Base-by-base conservation (phyloP, 805 yeast species). In the Lipomyces sp. region DNA sequence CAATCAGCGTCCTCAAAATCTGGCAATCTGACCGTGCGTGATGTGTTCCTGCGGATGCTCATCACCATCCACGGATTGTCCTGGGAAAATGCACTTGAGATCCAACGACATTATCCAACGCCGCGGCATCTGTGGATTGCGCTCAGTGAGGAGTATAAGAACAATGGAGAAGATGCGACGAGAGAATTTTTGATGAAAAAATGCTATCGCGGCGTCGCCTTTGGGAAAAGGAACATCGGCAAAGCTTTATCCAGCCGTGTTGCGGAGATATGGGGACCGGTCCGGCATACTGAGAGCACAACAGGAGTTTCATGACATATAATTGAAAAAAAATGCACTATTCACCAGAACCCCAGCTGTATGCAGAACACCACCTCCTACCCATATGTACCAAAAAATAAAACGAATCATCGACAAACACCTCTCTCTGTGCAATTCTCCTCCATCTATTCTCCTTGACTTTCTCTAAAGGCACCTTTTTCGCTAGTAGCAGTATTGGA, bases 61-160 rank as follows among this genome's bases (percentile, higher is more conserved):
- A 80, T 89, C 84, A 78, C 89, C 2, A 76, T 85, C 2, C 76
- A 79, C 53, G 98, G 98, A 0, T 74, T 93, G 1, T 80, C 95
- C 0, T 68, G 86, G 28, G 97, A 91, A 56, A 88, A 86, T 64
- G 98, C 98, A 0, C 63, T 80, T 8, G 79, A 80, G 6, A 81
- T 93, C 8, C 97, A 90, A 67, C 71, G 72, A 18, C 65, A 74
- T 37, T 93, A 74, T 63, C 80, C 81, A 2, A 90, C 97, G 0
- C 93, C 97, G 0, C 69, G 70, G 32, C 65, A 63, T 18, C 71
- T 91, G n/a, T 64, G 83, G 11, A 71, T 73, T 19, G 79, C 75
- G 10, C 85, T 58, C 29, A 69, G 59, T 19, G 34, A 29, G 19
- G 59, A 37, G 32, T 61, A 42, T 38, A 24, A 35, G n/a, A 24